Conservation (phyloP, 148 eudicot species). For the Drosera capensis region DNA sequence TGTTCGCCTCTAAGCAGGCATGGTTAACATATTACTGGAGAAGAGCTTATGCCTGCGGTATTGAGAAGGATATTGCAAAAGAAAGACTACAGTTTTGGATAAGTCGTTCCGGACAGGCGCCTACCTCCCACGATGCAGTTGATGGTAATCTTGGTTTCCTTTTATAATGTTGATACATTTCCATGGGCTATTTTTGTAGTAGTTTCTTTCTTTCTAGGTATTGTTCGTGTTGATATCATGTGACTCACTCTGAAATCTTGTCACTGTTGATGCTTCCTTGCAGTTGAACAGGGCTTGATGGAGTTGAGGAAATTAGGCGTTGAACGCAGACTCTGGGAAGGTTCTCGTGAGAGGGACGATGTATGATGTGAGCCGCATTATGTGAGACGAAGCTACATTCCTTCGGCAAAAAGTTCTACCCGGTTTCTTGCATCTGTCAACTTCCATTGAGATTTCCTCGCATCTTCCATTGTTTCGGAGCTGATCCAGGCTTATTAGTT, state of each 20-base stretch:
- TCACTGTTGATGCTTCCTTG: not conserved
- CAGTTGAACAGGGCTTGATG: conserved; percentile 64
- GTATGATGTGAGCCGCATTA: conserved; percentile 7
- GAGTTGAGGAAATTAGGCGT: conserved; percentile 72
- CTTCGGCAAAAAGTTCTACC: no score
- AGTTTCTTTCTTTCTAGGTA: not conserved
- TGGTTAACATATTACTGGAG: conserved; percentile 94
- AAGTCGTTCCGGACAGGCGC: conserved; percentile 60
- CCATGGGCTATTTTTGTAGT: not conserved
- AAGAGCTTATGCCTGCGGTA: conserved; percentile 55
- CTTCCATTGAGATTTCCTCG: no score
- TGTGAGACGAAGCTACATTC: no score
- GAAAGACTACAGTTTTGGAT: conserved; percentile 77
- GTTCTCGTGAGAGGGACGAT: conserved; percentile 41
- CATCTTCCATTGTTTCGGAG: no score
- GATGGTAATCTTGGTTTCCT: conserved; percentile 39
- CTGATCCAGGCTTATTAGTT: no score
- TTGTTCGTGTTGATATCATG: not conserved
- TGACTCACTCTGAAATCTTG: not conserved
- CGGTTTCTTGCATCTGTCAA: no score
- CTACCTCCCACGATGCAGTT: conserved; percentile 86
- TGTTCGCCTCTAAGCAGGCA: conserved; percentile 28
- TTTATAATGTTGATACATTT: not conserved
- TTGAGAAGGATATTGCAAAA: conserved; percentile 62
- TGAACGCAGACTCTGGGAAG: conserved; percentile 55